Evolutionary conservation across 768 basidiomycete species (phyloP).

Genomic region (Clavaria fumosa): DNA sequence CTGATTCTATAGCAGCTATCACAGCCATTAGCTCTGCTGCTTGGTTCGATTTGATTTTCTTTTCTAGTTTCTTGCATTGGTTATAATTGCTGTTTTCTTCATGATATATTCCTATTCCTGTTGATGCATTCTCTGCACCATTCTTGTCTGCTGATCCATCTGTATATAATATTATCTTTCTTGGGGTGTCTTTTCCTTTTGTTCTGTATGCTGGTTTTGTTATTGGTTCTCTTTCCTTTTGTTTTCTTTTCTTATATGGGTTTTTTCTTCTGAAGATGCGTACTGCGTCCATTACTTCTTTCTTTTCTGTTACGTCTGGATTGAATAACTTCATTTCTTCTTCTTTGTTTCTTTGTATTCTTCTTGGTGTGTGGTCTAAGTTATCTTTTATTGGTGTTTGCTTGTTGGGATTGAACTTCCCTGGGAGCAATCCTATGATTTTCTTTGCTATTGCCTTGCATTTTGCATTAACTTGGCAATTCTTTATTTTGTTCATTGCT

Average conservation of each 20-base stretch:
- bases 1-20: neutral
- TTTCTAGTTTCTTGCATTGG: neutral
- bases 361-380: slow-evolving; percentile 4
- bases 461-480: neutral
- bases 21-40: neutral
- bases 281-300: neutral
- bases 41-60: neutral
- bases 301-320: slow-evolving; percentile 1
- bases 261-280: slow-evolving; percentile 2
- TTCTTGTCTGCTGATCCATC: neutral
- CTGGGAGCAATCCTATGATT: slow-evolving; percentile 2
- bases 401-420: neutral
- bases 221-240: neutral
- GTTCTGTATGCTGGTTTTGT: neutral
- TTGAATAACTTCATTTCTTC: slow-evolving; percentile 1
- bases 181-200: neutral
- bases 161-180: neutral
- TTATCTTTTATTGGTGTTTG: slow-evolving; percentile 1
- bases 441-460: neutral
- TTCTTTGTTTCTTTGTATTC: neutral
- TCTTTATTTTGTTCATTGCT: no score
- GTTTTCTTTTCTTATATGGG: neutral
- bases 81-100: slow-evolving; percentile 2
- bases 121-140: slow-evolving; percentile 1
- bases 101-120: slow-evolving; percentile 4